These are phyloP conservation scores for Debaryomycetaceae sp. DNA, from an alignment of 1,139 yeast species.

Conservation along the genomic window DNA sequence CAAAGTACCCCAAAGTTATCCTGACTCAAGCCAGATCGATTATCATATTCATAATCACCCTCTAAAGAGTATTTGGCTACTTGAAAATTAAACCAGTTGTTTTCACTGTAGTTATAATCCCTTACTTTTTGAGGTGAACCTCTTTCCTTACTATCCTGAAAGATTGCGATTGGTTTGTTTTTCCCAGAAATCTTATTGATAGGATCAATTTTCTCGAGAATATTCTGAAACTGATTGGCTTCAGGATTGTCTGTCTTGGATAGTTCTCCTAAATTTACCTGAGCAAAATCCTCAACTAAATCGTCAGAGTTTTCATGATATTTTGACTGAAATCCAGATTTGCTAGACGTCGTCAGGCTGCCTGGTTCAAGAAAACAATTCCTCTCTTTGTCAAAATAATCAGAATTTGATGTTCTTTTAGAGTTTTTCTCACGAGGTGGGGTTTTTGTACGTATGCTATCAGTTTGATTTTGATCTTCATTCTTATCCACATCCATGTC, in stretches of 20 bases:
- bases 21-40: conserved; percentile 11
- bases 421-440: background rate
- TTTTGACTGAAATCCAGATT: conserved; percentile 16
- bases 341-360: background rate
- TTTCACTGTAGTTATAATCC: conserved; percentile 30
- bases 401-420: background rate
- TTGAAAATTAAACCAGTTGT: conserved; percentile 43
- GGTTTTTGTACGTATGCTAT: conserved; percentile 6
- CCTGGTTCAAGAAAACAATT: background rate
- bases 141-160: conserved; percentile 25
- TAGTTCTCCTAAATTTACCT: conserved; percentile 30
- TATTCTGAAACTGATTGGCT: conserved; percentile 24
- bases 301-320: conserved; percentile 21
- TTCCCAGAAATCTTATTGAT: conserved; percentile 31
- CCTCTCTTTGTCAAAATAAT: background rate
- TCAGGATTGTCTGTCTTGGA: conserved; percentile 6
- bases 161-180: conserved; percentile 36
- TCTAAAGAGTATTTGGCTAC: conserved; percentile 23
- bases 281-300: conserved; percentile 37
- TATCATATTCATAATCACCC: conserved; percentile 5
- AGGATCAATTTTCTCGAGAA: conserved; percentile 45
- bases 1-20: conserved; percentile 21
- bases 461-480: conserved; percentile 8
- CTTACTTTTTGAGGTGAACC: conserved; percentile 35
- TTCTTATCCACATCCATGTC: conserved; percentile 5